Conservation (phyloP, 2,329 filamentous ascomycete genomes). For the Trichoderma guizhouense region DNA sequence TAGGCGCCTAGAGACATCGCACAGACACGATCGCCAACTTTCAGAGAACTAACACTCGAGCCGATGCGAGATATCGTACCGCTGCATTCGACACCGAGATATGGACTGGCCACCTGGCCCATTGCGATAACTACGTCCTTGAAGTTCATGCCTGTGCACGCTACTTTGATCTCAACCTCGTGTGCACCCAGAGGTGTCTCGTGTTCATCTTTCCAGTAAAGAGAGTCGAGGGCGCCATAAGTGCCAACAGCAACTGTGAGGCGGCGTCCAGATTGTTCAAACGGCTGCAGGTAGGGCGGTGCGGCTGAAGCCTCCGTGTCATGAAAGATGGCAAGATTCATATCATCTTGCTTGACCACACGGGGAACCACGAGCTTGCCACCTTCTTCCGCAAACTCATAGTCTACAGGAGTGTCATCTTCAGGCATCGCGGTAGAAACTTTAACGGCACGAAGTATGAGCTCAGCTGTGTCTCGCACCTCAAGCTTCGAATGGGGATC, state of each 20-base stretch:
- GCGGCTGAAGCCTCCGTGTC: conserved; percentile 23
- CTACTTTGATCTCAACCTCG: conserved; percentile 44
- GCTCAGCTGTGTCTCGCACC: conserved; percentile 28
- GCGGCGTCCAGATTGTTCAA: conserved; percentile 34
- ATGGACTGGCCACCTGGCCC: conserved; percentile 35
- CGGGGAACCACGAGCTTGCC: conserved; percentile 31
- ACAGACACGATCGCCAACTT: conserved; percentile 73
- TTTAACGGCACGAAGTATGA: conserved; percentile 31
- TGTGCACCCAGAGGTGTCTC: conserved; percentile 30
- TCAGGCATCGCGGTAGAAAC: conserved; percentile 22
- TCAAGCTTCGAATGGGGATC: conserved; percentile 36
- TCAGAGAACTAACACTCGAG: conserved; percentile 55
- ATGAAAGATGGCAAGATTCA: conserved; percentile 29
- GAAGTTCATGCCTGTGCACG: conserved; percentile 44
- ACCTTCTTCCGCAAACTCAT: conserved; percentile 30
- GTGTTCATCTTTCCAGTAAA: conserved; percentile 39
- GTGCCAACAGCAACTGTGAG: conserved; percentile 39
- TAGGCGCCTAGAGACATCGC: conserved; percentile 35
- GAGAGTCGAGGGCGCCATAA: conserved; percentile 37
- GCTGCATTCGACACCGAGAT: conserved; percentile 40
- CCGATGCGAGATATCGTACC: conserved; percentile 51
- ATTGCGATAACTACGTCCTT: conserved; percentile 45
- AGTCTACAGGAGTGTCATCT: conserved; percentile 25
- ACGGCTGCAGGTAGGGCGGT: conserved; percentile 35
- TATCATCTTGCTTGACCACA: conserved; percentile 26